Base-by-base conservation (phyloP, 495 filamentous ascomycete species). In the Annulohypoxylon moriforme region DNA sequence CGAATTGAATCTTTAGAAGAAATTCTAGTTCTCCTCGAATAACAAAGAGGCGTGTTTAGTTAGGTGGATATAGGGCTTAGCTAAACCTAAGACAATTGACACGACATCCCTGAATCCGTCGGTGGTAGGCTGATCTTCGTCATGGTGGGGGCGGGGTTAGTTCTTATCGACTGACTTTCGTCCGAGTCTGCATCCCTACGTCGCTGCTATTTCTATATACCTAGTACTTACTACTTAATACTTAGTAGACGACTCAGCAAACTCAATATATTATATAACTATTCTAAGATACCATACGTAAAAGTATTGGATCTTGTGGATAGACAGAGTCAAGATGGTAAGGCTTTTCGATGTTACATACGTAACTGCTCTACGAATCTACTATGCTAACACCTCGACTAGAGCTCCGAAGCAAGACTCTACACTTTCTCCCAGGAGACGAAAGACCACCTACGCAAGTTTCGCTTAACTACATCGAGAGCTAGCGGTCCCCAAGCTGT, bases 361-460 rank as follows among this genome's bases (percentile, higher is more conserved):
- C 16, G 1, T 20, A 46, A 56, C 36, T 18, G 16, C 33, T 53
- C 8, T 24, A 31, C 4, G 50, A 24, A 25, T 47, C 10, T 11
- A 13, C 20, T 20, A 27, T 60, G 20, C 56, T 63, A 38, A 74
- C 44, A n/a, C 8, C 53, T 27, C 3, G 4, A 44, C 3, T 71
- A 88, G 89, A 82, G 92, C 74, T 96, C 94, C 72, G 95, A 98
- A 84, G 87, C 93, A 58, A 87, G 96, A 64, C 86, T 99, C 72
- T 99, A 98, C 82, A 91, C 94, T 25, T 97, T 98, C 88, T 94
- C 93, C 33, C 85, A 89, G 47, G 92, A 94, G 80, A 97, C 93
- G 25, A 93, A 89, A 80, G 90, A 92, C 72, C 88, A 92, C 77
- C 87, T 99, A 62, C 90, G 92, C 76, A 97, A 97, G 79, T 98